Conservation (phyloP, 2,329 filamentous ascomycete species). For the Arthroderma uncinatum region DNA sequence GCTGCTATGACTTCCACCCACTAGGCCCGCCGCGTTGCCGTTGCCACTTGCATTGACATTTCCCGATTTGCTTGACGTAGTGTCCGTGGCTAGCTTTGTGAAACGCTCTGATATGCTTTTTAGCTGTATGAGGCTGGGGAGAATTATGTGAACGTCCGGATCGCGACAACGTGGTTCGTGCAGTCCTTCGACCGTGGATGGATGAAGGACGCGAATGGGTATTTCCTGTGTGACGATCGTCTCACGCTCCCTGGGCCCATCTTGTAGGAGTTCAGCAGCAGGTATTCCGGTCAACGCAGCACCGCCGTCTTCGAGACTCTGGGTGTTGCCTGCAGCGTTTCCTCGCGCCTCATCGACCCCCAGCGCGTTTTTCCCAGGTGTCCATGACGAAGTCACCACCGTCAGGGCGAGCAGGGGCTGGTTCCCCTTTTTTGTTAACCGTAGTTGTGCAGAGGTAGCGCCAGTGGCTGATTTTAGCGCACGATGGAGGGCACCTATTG, state of each 20-base stretch:
- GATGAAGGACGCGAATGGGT: constrained; percentile 79
- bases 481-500: constrained; percentile 73
- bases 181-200: constrained; percentile 75
- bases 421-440: constrained; percentile 85
- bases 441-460: constrained; percentile 69
- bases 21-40: constrained; percentile 13
- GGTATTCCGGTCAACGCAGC: constrained; percentile 33
- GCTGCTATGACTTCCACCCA: constrained; percentile 17
- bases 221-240: constrained; percentile 93
- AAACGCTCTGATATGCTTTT: constrained; percentile 94
- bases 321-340: constrained; percentile 20
- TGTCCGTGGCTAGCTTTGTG: constrained; percentile 61
- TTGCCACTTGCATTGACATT: constrained; percentile 22
- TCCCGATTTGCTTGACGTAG: constrained; percentile 16
- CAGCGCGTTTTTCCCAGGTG: constrained; percentile 44
- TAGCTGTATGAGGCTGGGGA: constrained; percentile 76
- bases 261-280: constrained; percentile 25
- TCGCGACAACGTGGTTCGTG: constrained; percentile 85
- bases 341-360: constrained; percentile 36
- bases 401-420: constrained; percentile 80
- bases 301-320: constrained; percentile 30
- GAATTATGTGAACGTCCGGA: constrained; percentile 84
- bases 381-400: constrained; percentile 54
- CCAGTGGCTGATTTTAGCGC: constrained; percentile 82
- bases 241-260: constrained; percentile 61